phyloP scores from a whole-genome alignment of 2,329 filamentous ascomycete species.

The Paecilomyces dactylethromorphus region DNA sequence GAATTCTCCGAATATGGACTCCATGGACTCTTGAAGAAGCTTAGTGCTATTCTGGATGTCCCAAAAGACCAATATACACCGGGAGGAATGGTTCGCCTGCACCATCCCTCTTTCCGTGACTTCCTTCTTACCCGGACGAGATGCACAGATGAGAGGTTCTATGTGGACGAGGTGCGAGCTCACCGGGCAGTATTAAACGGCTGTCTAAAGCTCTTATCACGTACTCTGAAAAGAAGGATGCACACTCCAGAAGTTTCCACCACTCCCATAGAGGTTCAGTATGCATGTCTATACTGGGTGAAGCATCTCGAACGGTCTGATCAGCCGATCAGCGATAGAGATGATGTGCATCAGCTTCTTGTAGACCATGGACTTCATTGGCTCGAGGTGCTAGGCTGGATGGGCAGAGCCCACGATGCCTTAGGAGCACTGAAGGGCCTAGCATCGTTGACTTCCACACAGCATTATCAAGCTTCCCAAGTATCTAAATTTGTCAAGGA shows the following conservation, averaged over 20 bases:
- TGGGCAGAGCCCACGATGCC: slow-evolving; percentile 7
- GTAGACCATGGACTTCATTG: slow-evolving; percentile 12
- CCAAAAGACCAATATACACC: slow-evolving; percentile 1
- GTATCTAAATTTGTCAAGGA: slow-evolving; percentile 6
- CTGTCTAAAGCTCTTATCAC: slow-evolving; percentile 26
- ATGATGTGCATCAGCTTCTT: slow-evolving; percentile 8
- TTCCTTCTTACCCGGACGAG: slow-evolving; percentile 17
- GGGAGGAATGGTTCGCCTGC: slow-evolving; percentile 13
- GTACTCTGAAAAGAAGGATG: slow-evolving; percentile 15
- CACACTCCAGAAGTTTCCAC: slow-evolving; percentile 9
- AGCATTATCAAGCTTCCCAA: too few species aligned
- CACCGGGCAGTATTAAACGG: slow-evolving; percentile 17
- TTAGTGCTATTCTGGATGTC: slow-evolving; percentile 10
- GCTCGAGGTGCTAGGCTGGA: slow-evolving; percentile 12
- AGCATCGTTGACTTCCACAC: too few species aligned
- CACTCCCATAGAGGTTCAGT: slow-evolving; percentile 18
- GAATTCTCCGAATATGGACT: background rate
- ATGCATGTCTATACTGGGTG: slow-evolving; percentile 31
- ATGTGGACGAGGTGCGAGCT: slow-evolving; percentile 19
- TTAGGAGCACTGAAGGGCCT: slow-evolving; percentile 5
- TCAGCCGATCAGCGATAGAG: slow-evolving; percentile 2
- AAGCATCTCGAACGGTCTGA: slow-evolving; percentile 7
- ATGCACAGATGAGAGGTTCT: slow-evolving; percentile 16
- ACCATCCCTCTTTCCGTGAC: slow-evolving; percentile 19
- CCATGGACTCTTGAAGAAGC: background rate